Base-by-base conservation (phyloP, 129 eudicot species). In the Chrysanthemum seticuspe region DNA sequence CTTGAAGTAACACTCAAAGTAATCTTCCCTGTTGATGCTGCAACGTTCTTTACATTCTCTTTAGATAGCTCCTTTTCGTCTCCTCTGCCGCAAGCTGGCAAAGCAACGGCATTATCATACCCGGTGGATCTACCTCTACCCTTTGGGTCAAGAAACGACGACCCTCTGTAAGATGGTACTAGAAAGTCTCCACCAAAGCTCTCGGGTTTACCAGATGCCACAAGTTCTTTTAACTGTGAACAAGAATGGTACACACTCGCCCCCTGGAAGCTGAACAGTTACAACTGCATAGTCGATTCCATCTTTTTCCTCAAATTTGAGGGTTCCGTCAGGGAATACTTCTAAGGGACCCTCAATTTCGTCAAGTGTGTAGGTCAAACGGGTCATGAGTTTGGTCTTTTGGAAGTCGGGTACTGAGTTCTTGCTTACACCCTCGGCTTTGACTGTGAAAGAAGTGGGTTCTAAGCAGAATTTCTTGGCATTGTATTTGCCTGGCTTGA, bases 61-160 rank as follows among this genome's bases (percentile, higher is more conserved):
- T 87, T 87, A 74, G n/a, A 34, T 25, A 91, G 92, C 70, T 85
- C 97, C 83, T 90, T 91, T 74, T 90, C 36, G 5, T 29, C 36
- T 29, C 36, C 36, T 29, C 36, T 29, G 0, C 36, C 5, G 5
- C 36, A 4, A 8, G 95, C 97, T 10, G 95, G 97, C 78, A 90
- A 75, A 81, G 97, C 95, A 56, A 85, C 95, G 0, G 91, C 95
- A 31, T 87, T 90, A 73, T 87, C 95, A 57, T 90, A 87, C 11
- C 95, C 97, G n/a, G 95, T 90, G 18, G 95, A 87, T 0, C 91
- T 91, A 81, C 95, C 97, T 65, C 96, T 74, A 47, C 97, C 97
- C 88, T 91, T 91, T 74, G 97, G 97, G 97, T 91, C 97, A 12
- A 88, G 86, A 83, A 91, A 91, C 0, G 96, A 91, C 21, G 96